Evolutionary conservation across 192 early-diverging fungal genomes (phyloP).

Genomic region (Pilobolus umbonatus): DNA sequence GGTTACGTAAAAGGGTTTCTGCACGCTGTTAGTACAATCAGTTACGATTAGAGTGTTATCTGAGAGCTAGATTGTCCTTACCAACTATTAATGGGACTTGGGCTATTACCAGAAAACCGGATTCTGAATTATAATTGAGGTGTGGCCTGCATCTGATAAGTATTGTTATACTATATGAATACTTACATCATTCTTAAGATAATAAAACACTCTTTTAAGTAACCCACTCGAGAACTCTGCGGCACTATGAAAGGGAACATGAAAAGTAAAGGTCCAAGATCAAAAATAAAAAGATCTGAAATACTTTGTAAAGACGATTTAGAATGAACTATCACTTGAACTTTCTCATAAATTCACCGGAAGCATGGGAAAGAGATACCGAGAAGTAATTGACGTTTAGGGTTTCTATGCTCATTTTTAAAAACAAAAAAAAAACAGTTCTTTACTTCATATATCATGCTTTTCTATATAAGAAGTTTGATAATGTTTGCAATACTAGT

Average conservation of each 20-base stretch:
- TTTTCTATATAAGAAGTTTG: conserved; percentile 13
- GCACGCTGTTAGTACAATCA: too few species aligned
- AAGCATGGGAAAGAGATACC: conserved; percentile 12
- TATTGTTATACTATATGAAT: too few species aligned
- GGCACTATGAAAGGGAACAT: conserved; percentile 14
- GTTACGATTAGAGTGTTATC: too few species aligned
- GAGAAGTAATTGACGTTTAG: conserved; percentile 8
- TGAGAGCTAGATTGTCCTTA: too few species aligned
- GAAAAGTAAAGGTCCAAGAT: conserved; percentile 13
- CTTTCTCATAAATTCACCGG: conserved; percentile 8
- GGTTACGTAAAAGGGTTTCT: too few species aligned
- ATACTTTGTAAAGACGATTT: conserved; percentile 8
- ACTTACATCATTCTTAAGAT: conserved; percentile 11
- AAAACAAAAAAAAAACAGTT: conserved; percentile 12
- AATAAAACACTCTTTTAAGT: conserved; percentile 15
- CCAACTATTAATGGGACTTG: too few species aligned
- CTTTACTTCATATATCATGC: conserved; percentile 10
- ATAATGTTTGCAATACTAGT: conserved; percentile 8
- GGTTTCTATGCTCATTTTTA: conserved; percentile 12
- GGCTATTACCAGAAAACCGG: too few species aligned
- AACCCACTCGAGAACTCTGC: conserved; percentile 7
- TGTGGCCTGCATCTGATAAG: too few species aligned
- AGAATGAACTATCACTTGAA: conserved; percentile 10
- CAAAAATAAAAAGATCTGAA: conserved; percentile 17
- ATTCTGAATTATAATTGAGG: too few species aligned